Evolutionary conservation across 129 eudicot species (phyloP).

Genomic region (Kitagawia praeruptora): DNA sequence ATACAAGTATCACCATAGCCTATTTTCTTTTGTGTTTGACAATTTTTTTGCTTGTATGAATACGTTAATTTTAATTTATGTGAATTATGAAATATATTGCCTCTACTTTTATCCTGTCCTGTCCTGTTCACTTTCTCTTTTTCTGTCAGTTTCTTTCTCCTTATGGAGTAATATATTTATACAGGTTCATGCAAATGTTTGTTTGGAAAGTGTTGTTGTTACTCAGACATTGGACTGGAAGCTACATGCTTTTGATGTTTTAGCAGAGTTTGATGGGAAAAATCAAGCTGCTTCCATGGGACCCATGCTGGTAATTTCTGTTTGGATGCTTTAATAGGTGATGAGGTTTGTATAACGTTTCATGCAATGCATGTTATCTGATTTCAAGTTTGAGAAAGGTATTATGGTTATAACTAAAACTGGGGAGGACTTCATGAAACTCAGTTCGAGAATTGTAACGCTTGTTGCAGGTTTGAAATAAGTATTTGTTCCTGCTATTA

Average conservation of each 20-base stretch:
- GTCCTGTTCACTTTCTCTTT: constrained; percentile 3
- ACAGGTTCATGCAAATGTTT: constrained; percentile 96
- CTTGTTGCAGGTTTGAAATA: not conserved
- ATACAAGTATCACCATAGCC: not conserved
- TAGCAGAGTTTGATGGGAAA: constrained; percentile 82
- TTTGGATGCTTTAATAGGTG: constrained; percentile 10
- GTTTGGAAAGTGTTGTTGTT: constrained; percentile 95
- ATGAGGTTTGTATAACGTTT: constrained; percentile 9
- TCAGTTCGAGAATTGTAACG: not conserved
- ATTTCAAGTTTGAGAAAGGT: not conserved
- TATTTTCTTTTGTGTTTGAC: not conserved
- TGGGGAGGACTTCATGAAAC: not conserved
- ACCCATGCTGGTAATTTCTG: constrained; percentile 73
- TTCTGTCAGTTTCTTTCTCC: not conserved
- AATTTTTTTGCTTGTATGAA: not conserved
- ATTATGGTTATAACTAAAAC: not conserved
- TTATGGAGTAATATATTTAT: constrained; percentile 10
- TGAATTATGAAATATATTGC: not conserved
- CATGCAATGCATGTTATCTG: constrained; percentile 6
- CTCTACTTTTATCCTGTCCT: constrained; percentile 11
- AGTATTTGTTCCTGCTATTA: not conserved
- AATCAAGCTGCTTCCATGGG: constrained; percentile 62
- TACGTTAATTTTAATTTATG: not conserved
- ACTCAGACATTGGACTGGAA: constrained; percentile 98
- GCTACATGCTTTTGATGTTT: constrained; percentile 94